These are phyloP conservation scores for Dicorynia guianensis DNA, from an alignment of 306 rosid genomes.

Conservation along the genomic window DNA sequence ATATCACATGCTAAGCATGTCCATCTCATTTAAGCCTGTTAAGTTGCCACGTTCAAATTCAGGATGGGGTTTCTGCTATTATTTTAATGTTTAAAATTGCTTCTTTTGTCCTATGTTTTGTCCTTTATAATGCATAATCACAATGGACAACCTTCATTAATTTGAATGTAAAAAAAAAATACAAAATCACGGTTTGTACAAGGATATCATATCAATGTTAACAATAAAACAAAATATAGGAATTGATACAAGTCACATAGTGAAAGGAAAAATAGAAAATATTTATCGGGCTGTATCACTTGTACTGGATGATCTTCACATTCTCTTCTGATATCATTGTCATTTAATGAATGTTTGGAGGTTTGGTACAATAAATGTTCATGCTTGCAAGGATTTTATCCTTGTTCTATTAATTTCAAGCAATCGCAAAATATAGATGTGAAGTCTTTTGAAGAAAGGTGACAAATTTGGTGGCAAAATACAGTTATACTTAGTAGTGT, in stretches of 20 bases:
- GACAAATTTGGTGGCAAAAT: too few relatives aligned
- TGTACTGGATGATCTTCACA: background rate
- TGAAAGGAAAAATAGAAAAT: background rate
- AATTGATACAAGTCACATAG: background rate
- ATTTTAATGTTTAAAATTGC: constrained; percentile 1
- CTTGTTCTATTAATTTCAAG: too few relatives aligned
- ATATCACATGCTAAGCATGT: background rate
- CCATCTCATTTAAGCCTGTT: background rate
- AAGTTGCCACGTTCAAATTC: background rate
- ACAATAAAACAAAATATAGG: background rate
- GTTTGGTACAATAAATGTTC: background rate
- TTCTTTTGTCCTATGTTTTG: background rate
- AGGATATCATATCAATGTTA: background rate
- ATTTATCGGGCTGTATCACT: background rate
- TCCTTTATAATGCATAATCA: background rate
- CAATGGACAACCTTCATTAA: background rate
- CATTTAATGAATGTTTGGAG: too few relatives aligned
- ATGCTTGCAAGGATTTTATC: background rate
- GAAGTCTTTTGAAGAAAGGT: too few relatives aligned
- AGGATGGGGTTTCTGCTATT: background rate
- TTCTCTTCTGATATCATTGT: background rate
- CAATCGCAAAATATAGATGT: background rate
- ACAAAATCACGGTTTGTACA: background rate
- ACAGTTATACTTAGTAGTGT: too few relatives aligned
- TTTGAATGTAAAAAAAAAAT: background rate